Evolutionary conservation across 2,329 filamentous ascomycete species (phyloP).

Genomic region (Scopulariopsis brevicaulis): DNA sequence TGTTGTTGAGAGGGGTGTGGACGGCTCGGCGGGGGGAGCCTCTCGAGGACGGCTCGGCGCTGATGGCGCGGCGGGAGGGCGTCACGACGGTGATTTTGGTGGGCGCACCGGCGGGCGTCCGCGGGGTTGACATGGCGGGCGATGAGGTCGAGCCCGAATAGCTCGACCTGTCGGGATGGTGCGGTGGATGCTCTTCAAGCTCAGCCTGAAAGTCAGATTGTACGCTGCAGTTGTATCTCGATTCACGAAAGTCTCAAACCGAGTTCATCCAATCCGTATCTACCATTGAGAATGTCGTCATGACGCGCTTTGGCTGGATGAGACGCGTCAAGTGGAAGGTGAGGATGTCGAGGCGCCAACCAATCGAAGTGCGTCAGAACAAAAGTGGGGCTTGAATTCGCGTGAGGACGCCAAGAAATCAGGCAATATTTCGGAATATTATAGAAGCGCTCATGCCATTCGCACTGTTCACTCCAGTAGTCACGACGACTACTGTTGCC

Average conservation of each 20-base stretch:
- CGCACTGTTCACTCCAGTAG: no score
- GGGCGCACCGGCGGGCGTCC: constrained; percentile 2
- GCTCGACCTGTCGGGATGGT: neutral
- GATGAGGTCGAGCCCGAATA: neutral
- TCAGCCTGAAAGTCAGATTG: neutral
- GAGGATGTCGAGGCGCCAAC: neutral
- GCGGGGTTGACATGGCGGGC: constrained; percentile 1
- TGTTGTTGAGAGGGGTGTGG: constrained; percentile 30
- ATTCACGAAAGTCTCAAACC: neutral
- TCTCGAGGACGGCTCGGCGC: constrained; percentile 11
- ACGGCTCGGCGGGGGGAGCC: constrained; percentile 25
- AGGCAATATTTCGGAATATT: neutral
- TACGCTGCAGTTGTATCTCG: neutral
- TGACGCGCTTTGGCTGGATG: neutral
- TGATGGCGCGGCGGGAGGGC: constrained; percentile 7
- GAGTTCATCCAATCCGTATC: neutral
- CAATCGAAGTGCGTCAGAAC: neutral
- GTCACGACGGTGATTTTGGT: constrained; percentile 5
- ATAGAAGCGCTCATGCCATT: neutral
- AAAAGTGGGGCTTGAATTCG: neutral
- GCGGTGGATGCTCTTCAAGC: neutral
- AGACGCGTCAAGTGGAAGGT: neutral
- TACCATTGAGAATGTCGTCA: neutral
- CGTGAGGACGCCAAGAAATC: neutral
- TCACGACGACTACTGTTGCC: no score